phyloP scores from a whole-genome alignment of 352 stramenopile genomes.

The Aphanomyces euteiches region DNA sequence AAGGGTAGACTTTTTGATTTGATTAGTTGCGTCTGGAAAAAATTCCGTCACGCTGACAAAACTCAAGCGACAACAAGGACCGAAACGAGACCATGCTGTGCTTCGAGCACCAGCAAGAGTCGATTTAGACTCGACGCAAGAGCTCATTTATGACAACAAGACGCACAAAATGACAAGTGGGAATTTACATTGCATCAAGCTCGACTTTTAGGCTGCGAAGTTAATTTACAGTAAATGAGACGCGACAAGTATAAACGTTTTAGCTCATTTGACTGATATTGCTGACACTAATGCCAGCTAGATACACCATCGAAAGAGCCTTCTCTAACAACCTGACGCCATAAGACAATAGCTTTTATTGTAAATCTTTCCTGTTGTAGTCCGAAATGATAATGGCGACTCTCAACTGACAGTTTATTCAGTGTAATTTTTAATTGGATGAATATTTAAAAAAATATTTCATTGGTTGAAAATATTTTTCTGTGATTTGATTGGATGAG shows the following conservation, averaged over 20 bases:
- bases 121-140: slow-evolving; percentile 8
- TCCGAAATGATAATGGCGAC: too few species aligned
- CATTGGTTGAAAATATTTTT: slow-evolving; percentile 4
- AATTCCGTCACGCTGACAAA: slow-evolving; percentile 20
- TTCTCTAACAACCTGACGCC: too few species aligned
- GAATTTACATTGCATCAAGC: neutral
- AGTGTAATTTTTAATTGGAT: too few species aligned
- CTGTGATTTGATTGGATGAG: neutral
- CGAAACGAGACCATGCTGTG: slow-evolving; percentile 6
- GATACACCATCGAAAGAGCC: too few species aligned
- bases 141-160: slow-evolving; percentile 21
- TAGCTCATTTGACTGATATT: too few species aligned
- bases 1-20: neutral
- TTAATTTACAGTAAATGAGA: too few species aligned
- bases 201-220: neutral
- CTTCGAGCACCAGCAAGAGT: slow-evolving; percentile 6
- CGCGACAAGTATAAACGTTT: too few species aligned
- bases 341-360: too few species aligned
- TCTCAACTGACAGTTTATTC: too few species aligned
- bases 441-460: neutral
- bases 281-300: too few species aligned
- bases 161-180: neutral
- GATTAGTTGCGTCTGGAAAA: slow-evolving; percentile 3
- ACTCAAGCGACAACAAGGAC: slow-evolving; percentile 2
- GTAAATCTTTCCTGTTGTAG: too few species aligned